Evolutionary conservation across 805 yeast genomes (phyloP).

Genomic region (Ogataea pini): DNA sequence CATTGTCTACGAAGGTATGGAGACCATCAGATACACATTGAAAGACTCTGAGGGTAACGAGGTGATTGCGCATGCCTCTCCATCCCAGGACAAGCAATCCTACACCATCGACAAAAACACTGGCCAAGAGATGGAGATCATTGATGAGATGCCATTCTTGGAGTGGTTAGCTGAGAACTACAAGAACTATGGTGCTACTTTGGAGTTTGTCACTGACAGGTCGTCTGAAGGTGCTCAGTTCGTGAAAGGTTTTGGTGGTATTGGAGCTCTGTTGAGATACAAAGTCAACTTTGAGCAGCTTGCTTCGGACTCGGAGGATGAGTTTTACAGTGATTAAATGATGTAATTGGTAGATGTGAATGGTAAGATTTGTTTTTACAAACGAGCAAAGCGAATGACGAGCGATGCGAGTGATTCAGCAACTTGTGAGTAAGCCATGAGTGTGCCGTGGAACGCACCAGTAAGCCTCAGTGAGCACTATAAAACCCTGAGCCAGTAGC

Average conservation of each 20-base stretch:
- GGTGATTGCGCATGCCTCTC: constrained; percentile 69
- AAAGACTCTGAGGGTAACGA: constrained; percentile 82
- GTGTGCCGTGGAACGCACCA: too few species aligned
- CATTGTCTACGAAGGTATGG: constrained; percentile 91
- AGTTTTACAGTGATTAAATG: constrained; percentile 57
- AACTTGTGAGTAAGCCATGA: too few species aligned
- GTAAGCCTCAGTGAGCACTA: too few species aligned
- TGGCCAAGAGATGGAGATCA: constrained; percentile 89
- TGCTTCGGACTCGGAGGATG: constrained; percentile 84
- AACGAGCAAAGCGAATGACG: too few species aligned
- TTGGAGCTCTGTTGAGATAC: constrained; percentile 95
- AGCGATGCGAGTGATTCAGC: too few species aligned
- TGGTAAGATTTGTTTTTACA: too few species aligned
- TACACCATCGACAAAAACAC: constrained; percentile 79
- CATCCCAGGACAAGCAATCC: constrained; percentile 71
- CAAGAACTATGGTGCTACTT: constrained; percentile 88
- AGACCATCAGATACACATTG: constrained; percentile 77
- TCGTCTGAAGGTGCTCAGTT: constrained; percentile 99
- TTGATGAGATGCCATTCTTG: constrained; percentile 79
- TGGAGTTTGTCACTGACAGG: constrained; percentile 95
- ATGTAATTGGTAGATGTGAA: too few species aligned
- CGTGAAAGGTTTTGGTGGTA: constrained; percentile 97
- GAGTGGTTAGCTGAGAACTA: constrained; percentile 99
- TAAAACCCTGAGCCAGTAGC: too few species aligned
- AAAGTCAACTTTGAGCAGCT: constrained; percentile 96